Evolutionary conservation across 129 eudicot species (phyloP).

Genomic region (Logfia minima): DNA sequence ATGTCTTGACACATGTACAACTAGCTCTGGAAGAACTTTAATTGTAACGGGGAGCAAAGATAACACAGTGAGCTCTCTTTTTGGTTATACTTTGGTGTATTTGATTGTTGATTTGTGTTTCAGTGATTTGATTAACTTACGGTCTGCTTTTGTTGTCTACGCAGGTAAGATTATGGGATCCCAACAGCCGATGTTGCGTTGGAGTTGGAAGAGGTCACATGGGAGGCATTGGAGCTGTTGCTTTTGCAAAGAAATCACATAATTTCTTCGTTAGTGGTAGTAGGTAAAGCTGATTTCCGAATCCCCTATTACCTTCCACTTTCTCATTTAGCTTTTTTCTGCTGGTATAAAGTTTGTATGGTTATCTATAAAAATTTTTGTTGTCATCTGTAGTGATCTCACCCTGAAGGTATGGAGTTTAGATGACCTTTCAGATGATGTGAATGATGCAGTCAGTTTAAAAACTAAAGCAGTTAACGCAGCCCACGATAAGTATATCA

Average conservation of each 20-base stretch:
- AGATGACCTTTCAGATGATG: conserved; percentile 50
- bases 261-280: conserved; percentile 84
- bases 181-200: conserved; percentile 48
- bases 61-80: conserved; percentile 50
- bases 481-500: conserved; percentile 91
- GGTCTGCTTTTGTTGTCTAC: conserved; percentile 9
- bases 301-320: not conserved
- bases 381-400: conserved; percentile 52
- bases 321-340: not conserved
- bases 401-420: conserved; percentile 89
- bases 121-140: not conserved
- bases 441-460: conserved; percentile 48
- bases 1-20: conserved; percentile 77
- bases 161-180: conserved; percentile 89
- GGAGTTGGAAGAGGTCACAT: conserved; percentile 89
- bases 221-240: conserved; percentile 94
- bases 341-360: not conserved
- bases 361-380: no score
- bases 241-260: conserved; percentile 67
- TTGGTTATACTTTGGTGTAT: not conserved
- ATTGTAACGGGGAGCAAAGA: conserved; percentile 99
- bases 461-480: conserved; percentile 77
- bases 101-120: not conserved
- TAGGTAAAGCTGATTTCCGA: conserved; percentile 48
- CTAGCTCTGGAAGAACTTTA: conserved; percentile 72